phyloP scores from a whole-genome alignment of 2,329 filamentous ascomycete species.

The Lachnum nothofagi region DNA sequence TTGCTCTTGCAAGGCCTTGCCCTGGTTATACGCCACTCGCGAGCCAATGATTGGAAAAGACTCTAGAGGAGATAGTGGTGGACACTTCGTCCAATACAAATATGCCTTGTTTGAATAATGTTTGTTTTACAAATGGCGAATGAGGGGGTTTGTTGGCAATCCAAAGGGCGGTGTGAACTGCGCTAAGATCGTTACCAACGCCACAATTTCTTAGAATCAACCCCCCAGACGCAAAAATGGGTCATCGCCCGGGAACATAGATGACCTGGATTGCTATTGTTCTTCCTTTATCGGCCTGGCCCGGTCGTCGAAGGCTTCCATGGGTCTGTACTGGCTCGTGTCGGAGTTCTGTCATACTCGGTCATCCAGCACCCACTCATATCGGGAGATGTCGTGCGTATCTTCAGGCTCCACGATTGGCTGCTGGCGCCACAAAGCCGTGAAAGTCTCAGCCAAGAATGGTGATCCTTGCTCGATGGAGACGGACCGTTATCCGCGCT shows the following conservation, averaged over 20 bases:
- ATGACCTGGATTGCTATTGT: conserved; percentile 1
- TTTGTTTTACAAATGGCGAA: conserved; percentile 5
- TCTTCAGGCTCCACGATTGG: conserved; percentile 15
- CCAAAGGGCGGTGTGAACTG: conserved; percentile 26
- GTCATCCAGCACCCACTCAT: conserved; percentile 3
- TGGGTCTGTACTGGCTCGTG: neutral
- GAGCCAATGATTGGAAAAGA: conserved; percentile 4
- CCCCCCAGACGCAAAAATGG: conserved; percentile 10
- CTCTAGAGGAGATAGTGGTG: neutral
- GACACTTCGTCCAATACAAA: neutral
- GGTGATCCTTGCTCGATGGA: conserved; percentile 17
- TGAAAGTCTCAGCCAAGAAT: conserved; percentile 18
- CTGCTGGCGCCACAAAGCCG: conserved; percentile 13
- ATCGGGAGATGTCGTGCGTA: conserved; percentile 26
- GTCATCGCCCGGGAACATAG: conserved; percentile 8
- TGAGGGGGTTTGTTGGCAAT: conserved; percentile 5
- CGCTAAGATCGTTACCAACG: conserved; percentile 16
- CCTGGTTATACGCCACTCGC: neutral
- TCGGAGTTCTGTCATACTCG: neutral
- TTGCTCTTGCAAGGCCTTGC: no score
- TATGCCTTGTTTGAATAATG: neutral
- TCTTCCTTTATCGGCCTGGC: neutral
- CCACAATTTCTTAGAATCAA: conserved; percentile 5
- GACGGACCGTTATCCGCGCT: conserved; percentile 28
- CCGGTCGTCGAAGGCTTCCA: neutral